phyloP scores from a whole-genome alignment of 2,329 filamentous ascomycete species.

The Trichoderma simmonsii region DNA sequence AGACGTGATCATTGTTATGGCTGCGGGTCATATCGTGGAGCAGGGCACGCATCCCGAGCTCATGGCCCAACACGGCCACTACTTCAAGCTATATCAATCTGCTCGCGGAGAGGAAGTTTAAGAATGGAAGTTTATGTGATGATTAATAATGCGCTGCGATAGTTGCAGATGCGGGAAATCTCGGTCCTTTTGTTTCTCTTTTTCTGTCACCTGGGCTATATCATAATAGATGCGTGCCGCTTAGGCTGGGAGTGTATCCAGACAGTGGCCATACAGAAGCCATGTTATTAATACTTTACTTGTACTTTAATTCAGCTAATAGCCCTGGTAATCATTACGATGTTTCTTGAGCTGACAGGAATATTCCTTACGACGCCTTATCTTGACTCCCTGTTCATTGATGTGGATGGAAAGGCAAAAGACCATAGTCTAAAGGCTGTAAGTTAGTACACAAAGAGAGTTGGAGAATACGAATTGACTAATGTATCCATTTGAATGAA shows the following conservation, averaged over 20 bases:
- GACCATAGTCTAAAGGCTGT: background rate
- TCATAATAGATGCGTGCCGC: background rate
- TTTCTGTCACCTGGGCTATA: background rate
- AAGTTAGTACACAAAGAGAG: background rate
- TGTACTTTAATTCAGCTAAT: background rate
- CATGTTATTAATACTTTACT: background rate
- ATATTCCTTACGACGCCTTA: background rate
- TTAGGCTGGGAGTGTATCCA: background rate
- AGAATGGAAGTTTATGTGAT: background rate
- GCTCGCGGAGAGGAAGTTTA: background rate
- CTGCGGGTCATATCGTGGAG: slow-evolving; percentile 11
- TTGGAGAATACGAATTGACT: background rate
- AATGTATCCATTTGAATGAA: background rate
- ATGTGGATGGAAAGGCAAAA: background rate
- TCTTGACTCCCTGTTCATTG: background rate
- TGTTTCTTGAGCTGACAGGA: background rate
- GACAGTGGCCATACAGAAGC: background rate
- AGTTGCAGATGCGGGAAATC: background rate
- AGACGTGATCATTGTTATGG: slow-evolving; percentile 8
- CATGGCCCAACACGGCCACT: slow-evolving; percentile 1
- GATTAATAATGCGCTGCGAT: background rate
- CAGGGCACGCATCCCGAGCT: slow-evolving; percentile 9
- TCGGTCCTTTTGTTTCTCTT: background rate
- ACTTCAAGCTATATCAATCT: slow-evolving; percentile 14
- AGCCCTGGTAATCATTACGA: background rate